A percentile compares a stretch with the other conserved stretches of the same genome.
phyloP scores from a whole-genome alignment of 73 alveolate species.

The Diophrys sp. region DNA sequence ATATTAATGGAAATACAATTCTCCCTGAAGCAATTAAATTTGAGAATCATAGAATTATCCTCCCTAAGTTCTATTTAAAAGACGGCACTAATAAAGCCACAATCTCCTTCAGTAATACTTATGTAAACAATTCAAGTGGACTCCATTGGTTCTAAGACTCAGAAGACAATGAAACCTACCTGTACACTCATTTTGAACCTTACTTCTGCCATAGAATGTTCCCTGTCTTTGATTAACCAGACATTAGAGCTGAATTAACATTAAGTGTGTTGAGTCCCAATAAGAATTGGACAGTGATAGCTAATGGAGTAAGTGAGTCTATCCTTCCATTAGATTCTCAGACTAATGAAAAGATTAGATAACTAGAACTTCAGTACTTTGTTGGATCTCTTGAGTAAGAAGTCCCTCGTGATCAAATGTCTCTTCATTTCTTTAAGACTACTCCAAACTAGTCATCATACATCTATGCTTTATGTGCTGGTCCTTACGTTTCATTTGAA shows the following conservation, averaged over 20 bases:
- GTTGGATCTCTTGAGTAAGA: constrained; percentile 29
- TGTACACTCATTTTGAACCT: constrained; percentile 95
- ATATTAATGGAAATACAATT: constrained; percentile 48
- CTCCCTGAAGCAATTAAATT: constrained; percentile 23
- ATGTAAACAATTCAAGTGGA: constrained; percentile 88
- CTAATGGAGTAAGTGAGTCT: constrained; percentile 61
- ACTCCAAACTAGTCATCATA: constrained; percentile 53
- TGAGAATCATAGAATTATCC: constrained; percentile 44
- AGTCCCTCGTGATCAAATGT: background rate
- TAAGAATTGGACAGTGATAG: constrained; percentile 89
- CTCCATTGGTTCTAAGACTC: constrained; percentile 94
- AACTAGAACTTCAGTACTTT: constrained; percentile 35
- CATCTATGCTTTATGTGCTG: constrained; percentile 52
- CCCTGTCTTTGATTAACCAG: constrained; percentile 99
- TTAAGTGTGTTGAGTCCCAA: constrained; percentile 83
- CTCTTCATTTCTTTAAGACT: constrained; percentile 32
- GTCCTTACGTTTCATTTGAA: constrained; percentile 36
- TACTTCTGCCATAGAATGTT: constrained; percentile 93
- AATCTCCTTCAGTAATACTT: constrained; percentile 53
- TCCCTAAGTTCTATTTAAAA: constrained; percentile 38
- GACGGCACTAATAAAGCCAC: constrained; percentile 14
- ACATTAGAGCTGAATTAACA: constrained; percentile 85
- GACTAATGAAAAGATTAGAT: constrained; percentile 2
- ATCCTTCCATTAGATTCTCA: constrained; percentile 1
- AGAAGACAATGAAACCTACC: constrained; percentile 85